A percentile compares a stretch with the other conserved stretches of the same genome.
phyloP scores from a whole-genome alignment of 495 filamentous ascomycete genomes.

The Aspergillus egyptiacus region DNA sequence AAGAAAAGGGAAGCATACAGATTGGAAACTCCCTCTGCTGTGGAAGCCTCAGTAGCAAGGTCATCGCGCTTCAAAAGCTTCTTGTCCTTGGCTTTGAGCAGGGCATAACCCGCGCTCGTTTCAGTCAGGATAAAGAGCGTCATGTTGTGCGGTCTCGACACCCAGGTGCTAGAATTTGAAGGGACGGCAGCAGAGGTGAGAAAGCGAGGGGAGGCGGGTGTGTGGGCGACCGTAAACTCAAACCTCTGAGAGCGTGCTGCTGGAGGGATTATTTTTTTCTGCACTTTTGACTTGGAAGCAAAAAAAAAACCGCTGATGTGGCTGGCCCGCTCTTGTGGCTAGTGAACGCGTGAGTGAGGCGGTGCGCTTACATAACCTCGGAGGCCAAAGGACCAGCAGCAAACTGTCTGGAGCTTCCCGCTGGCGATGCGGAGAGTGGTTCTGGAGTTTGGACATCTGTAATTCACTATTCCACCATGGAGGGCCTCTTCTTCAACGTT shows the following conservation, averaged over 20 bases:
- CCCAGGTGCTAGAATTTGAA: constrained; percentile 22
- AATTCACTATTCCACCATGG: constrained; percentile 53
- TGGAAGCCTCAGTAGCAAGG: constrained; percentile 63
- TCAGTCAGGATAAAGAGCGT: constrained; percentile 80
- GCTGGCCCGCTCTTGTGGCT: constrained; percentile 14
- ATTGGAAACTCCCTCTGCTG: constrained; percentile 77
- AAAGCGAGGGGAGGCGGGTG: constrained; percentile 19
- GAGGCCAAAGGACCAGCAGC: constrained; percentile 9
- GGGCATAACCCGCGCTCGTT: constrained; percentile 92
- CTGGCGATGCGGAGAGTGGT: constrained; percentile 15
- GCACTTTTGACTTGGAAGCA: constrained; percentile 16
- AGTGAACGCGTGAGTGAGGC: constrained; percentile 12
- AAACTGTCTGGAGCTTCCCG: background rate
- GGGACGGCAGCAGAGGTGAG: constrained; percentile 15
- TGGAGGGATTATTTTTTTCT: constrained; percentile 27
- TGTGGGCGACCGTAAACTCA: constrained; percentile 19
- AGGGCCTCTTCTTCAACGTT: constrained; percentile 93
- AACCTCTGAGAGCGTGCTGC: constrained; percentile 22
- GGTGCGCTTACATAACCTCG: constrained; percentile 21
- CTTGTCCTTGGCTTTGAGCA: constrained; percentile 97
- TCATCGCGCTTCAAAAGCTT: constrained; percentile 87
- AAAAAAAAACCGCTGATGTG: constrained; percentile 23
- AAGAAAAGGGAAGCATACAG: constrained; percentile 55
- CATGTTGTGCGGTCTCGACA: constrained; percentile 48
- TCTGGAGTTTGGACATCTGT: constrained; percentile 12